Conservation (phyloP, 106 monocot genomes). For the Dioscorea zingiberensis region DNA sequence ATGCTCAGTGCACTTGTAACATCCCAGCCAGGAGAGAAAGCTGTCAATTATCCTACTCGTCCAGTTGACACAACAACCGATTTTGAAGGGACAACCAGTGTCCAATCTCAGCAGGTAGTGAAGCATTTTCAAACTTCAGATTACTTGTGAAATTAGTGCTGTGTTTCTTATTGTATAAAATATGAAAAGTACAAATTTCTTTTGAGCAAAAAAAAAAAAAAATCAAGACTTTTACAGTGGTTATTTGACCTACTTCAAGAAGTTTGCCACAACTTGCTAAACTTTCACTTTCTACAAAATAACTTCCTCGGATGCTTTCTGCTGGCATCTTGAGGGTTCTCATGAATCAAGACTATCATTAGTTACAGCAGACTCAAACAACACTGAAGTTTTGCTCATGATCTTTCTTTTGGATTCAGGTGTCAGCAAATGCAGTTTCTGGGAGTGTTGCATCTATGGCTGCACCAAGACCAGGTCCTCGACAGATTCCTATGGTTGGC, state of each 20-base stretch:
- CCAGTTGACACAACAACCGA: constrained; percentile 91
- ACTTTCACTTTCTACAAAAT: too few relatives aligned
- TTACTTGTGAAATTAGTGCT: too few relatives aligned
- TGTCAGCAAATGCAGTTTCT: constrained; percentile 46
- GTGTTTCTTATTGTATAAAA: too few relatives aligned
- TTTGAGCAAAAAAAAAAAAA: too few relatives aligned
- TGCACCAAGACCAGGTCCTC: constrained; percentile 41
- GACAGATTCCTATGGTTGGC: constrained; percentile 62
- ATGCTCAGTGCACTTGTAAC: constrained; percentile 76
- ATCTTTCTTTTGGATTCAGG: constrained; percentile 12
- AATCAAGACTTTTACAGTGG: not conserved
- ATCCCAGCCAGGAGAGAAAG: constrained; percentile 78
- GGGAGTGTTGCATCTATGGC: constrained; percentile 36
- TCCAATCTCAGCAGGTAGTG: constrained; percentile 81
- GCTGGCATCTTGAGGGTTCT: too few relatives aligned
- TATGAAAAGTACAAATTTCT: too few relatives aligned
- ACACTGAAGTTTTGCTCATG: not conserved
- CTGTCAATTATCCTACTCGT: constrained; percentile 74
- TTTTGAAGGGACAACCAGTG: constrained; percentile 86
- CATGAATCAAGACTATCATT: too few relatives aligned
- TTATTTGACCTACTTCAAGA: not conserved
- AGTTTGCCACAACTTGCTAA: not conserved
- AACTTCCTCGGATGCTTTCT: too few relatives aligned
- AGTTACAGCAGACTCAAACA: too few relatives aligned
- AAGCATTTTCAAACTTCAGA: not conserved